Percentiles rank a stretch among this genome's conserved stretches.
These are phyloP conservation scores for Forsythia suspensa DNA, from an alignment of 257 asterid genomes.

Conservation along the genomic window DNA sequence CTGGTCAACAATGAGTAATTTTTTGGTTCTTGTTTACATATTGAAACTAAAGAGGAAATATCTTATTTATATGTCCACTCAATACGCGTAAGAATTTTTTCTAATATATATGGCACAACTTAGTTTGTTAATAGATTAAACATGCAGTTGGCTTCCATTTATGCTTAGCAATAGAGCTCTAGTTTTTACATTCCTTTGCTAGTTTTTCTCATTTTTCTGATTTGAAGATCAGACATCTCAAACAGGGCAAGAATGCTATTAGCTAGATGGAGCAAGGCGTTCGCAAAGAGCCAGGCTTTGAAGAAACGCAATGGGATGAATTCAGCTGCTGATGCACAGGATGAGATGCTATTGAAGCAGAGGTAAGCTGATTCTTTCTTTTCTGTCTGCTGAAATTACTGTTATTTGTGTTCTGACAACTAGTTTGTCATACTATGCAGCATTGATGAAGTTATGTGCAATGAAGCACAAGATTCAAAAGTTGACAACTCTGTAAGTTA, in stretches of 20 bases:
- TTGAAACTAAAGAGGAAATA: not conserved
- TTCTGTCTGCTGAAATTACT: not conserved
- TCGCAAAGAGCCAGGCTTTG: conserved; percentile 62
- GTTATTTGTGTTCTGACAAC: conserved; percentile 21
- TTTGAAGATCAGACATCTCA: conserved; percentile 92
- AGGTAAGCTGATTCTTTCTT: conserved; percentile 52
- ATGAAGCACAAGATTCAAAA: conserved; percentile 64
- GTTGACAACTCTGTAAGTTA: conserved; percentile 54
- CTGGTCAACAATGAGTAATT: not conserved
- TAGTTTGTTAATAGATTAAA: not conserved
- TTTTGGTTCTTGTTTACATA: not conserved
- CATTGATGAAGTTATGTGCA: conserved; percentile 78
- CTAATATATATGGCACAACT: not conserved
- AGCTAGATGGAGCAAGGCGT: conserved; percentile 78
- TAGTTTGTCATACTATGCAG: conserved; percentile 52
- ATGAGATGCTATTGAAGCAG: conserved; percentile 83
- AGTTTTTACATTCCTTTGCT: conserved; percentile 24
- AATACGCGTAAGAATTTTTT: not conserved
- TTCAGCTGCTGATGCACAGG: conserved; percentile 64
- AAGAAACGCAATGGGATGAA: conserved; percentile 58
- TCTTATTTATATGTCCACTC: not conserved
- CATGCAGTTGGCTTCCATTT: not conserved
- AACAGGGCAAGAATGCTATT: conserved; percentile 88
- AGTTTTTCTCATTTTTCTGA: conserved; percentile 68
- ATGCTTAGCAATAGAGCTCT: not conserved